Base-by-base conservation (phyloP, 768 basidiomycete genomes). In the Pisolithus albus region DNA sequence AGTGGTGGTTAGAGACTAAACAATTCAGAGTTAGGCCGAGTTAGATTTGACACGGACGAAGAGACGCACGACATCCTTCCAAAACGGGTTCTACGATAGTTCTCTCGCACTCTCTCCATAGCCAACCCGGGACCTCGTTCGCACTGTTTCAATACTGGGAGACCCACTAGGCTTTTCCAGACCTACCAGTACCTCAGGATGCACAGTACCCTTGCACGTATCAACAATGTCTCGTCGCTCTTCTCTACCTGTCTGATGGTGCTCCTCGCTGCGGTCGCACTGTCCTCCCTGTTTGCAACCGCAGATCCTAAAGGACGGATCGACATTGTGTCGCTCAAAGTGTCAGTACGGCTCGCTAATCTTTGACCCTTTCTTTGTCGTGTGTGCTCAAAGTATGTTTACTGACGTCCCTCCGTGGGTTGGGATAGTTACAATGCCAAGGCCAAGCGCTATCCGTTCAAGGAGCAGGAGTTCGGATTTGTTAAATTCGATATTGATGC, bases 401-500 rank as follows among this genome's bases (percentile, higher is more conserved):
- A 34, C 34, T 34, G 34, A 34, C 34, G 34, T 11, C 34, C 34
- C 34, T 26, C 34, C 34, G 34, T 34, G 32, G 9, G 34, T 15
- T 34, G 34, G 34, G 13, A 24, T 21, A 82, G 81, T 44, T 78
- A 65, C 59, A 76, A 66, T 55, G 72, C 69, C 51, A 79, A 72
- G 56, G 71, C 75, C 38, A 73, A 80, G 52, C 75, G 80, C 44
- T 81, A 82, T 65, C 71, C 76, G 5, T 77, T 70, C 58, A 76
- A 74, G 55, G 77, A 84, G 59, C 83, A 88, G 61, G 91, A 94
- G 57, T 75, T 84, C 51, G 85, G 86, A 1, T 86, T 88, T 63
- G 78, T 90, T 36, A 80, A 84, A 62, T 92, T 93, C 71, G 84
- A 92, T 65, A 70, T 90, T 47, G 79, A 78, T 42, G 86, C 89